Evolutionary conservation across 495 filamentous ascomycete species (phyloP).

Genomic region (Daldinia caldariorum): DNA sequence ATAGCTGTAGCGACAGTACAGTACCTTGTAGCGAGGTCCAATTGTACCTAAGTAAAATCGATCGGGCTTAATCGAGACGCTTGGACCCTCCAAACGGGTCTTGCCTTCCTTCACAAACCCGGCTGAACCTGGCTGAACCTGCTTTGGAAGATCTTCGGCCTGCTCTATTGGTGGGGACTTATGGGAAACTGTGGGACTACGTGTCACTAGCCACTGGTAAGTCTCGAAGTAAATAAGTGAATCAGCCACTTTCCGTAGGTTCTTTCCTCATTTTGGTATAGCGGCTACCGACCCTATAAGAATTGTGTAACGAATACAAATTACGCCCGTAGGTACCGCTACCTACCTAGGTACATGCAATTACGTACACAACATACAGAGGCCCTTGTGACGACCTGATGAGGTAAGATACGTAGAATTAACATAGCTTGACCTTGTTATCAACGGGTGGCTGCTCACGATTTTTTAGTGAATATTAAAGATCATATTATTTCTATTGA

Average conservation of each 20-base stretch:
- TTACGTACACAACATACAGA: too few relatives aligned
- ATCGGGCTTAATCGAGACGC: conserved; percentile 41
- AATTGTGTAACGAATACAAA: conserved; percentile 7
- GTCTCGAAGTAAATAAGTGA: not conserved
- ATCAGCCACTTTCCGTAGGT: conserved; percentile 26
- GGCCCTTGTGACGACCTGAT: not conserved
- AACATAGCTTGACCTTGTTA: conserved; percentile 2
- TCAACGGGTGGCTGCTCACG: conserved; percentile 37
- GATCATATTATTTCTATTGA: conserved; percentile 32
- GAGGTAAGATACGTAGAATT: not conserved
- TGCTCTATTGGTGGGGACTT: conserved; percentile 18
- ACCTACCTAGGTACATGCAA: too few relatives aligned
- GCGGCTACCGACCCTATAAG: conserved; percentile 1
- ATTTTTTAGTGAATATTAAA: not conserved
- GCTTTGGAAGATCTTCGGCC: conserved; percentile 29
- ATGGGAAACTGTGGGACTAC: conserved; percentile 7
- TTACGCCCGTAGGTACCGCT: conserved; percentile 20
- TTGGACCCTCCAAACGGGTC: conserved; percentile 18
- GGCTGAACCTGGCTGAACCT: conserved; percentile 2
- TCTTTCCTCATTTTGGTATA: conserved; percentile 9
- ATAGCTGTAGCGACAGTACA: too few relatives aligned
- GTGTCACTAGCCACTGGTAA: conserved; percentile 33
- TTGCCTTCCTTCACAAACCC: conserved; percentile 3
- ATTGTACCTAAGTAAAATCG: conserved; percentile 15
- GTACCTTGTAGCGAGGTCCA: too few relatives aligned